Percentiles rank a stretch among this genome's conserved stretches.
Evolutionary conservation across 1,139 yeast genomes (phyloP).

Genomic region (Candida tropicalis): DNA sequence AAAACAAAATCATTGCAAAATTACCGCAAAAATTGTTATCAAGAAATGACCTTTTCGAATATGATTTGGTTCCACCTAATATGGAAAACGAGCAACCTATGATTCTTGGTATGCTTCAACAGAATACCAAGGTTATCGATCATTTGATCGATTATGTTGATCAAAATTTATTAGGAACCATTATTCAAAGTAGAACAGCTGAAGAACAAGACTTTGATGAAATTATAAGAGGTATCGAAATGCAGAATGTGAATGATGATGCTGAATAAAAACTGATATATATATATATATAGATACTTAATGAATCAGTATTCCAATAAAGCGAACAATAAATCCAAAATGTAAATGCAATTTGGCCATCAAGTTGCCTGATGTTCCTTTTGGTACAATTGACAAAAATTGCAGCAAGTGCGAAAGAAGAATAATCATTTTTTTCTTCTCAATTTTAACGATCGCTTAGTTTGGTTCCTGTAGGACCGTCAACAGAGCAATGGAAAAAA

Average conservation of each 20-base stretch:
- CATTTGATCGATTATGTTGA: constrained; percentile 40
- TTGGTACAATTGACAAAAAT: neutral
- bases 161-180: constrained; percentile 41
- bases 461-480: no score
- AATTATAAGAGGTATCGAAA: constrained; percentile 21
- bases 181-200: constrained; percentile 34
- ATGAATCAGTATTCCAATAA: no score
- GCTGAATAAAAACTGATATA: no score
- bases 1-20: constrained; percentile 67
- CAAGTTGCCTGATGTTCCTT: neutral
- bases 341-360: no score
- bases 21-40: constrained; percentile 67
- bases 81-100: constrained; percentile 23
- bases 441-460: no score
- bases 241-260: constrained; percentile 13
- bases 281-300: no score
- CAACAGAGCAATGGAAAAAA: no score
- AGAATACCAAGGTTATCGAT: constrained; percentile 27
- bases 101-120: constrained; percentile 25
- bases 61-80: constrained; percentile 60
- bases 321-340: no score
- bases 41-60: constrained; percentile 63
- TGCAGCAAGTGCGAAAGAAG: no score
- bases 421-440: no score
- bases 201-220: constrained; percentile 30